phyloP scores from a whole-genome alignment of 331 rosid species.

The Saraca asoca region DNA sequence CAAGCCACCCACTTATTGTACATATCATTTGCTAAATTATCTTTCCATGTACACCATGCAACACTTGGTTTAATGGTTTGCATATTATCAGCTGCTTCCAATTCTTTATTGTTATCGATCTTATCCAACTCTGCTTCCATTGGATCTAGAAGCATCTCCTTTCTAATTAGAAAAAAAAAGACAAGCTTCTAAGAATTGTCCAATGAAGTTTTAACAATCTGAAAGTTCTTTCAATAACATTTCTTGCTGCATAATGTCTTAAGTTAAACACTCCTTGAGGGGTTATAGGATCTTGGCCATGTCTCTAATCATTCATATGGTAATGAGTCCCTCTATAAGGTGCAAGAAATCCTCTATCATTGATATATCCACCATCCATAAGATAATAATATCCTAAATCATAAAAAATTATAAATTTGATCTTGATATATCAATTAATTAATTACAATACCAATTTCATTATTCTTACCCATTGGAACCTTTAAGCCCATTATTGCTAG shows the following conservation, averaged over 20 bases:
- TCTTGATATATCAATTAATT: no score
- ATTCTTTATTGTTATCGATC: neutral
- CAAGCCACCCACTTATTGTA: neutral
- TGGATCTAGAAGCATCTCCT: neutral
- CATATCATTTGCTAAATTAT: neutral
- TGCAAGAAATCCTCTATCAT: no score
- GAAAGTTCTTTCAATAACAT: neutral
- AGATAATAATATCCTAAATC: no score
- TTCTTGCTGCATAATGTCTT: neutral
- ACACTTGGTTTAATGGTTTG: neutral
- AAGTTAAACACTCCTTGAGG: neutral
- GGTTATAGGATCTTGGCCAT: neutral
- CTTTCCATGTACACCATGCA: neutral
- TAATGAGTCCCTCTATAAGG: no score
- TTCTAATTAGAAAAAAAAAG: neutral
- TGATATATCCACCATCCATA: no score
- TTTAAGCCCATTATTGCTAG: neutral
- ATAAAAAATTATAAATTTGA: no score
- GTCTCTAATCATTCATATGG: no score
- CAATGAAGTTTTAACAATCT: no score
- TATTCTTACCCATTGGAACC: neutral
- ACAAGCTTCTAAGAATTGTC: neutral
- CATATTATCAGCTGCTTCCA: no score
- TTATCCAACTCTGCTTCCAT: neutral
- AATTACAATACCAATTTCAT: no score